phyloP scores from a whole-genome alignment of 345 rosid genomes.

The Eutrema japonicum region DNA sequence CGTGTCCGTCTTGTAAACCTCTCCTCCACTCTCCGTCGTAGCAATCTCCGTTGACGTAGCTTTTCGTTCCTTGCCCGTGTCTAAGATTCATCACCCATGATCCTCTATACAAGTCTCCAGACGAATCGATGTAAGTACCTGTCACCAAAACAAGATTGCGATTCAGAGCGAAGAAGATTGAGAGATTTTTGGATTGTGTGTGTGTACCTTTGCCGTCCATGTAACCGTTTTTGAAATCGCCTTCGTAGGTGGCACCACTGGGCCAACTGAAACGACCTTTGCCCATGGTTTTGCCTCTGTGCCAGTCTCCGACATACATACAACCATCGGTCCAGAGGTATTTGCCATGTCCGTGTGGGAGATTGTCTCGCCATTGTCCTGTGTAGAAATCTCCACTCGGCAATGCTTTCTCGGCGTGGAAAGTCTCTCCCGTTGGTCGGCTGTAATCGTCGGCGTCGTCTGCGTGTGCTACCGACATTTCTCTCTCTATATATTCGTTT shows the following conservation, averaged over 20 bases:
- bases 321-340: conserved; percentile 94
- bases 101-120: conserved; percentile 77
- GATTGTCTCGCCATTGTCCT: conserved; percentile 69
- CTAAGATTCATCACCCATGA: conserved; percentile 90
- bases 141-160: neutral
- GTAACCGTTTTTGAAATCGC: conserved; percentile 83
- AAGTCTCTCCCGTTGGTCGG: conserved; percentile 47
- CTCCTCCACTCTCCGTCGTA: conserved; percentile 92
- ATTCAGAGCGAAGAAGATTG: neutral
- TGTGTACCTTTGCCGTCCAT: conserved; percentile 82
- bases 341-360: conserved; percentile 86
- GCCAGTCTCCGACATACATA: conserved; percentile 94
- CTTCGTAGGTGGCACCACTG: conserved; percentile 91
- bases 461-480: conserved; percentile 89
- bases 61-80: conserved; percentile 76
- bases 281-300: conserved; percentile 69
- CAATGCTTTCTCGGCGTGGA: conserved; percentile 60
- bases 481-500: conserved; percentile 13
- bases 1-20: conserved; percentile 87
- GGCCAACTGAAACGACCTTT: conserved; percentile 94
- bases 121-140: conserved; percentile 67
- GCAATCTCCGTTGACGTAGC: conserved; percentile 75
- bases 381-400: conserved; percentile 85
- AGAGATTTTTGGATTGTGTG: no score
- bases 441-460: conserved; percentile 79